Base-by-base conservation (phyloP, 2,329 filamentous ascomycete genomes). In the Penicillium sp. region DNA sequence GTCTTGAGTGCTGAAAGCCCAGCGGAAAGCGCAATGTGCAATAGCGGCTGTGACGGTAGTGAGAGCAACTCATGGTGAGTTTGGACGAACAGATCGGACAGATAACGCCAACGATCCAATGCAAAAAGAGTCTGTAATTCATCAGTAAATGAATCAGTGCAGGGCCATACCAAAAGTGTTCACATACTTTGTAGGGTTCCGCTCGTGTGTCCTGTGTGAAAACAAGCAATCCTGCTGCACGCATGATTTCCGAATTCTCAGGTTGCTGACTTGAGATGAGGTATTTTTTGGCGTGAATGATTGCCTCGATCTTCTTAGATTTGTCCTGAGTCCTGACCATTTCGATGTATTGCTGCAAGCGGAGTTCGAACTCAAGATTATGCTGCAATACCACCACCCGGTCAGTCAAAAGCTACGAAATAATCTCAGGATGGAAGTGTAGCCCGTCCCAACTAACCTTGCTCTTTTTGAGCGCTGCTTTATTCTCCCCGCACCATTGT, bases 1-100 rank as follows among this genome's bases (percentile, higher is more conserved):
- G 93, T 97, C 71, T 99, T 99, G 58, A 99, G 84, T 1, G 93
- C 91, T 0, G 91, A 96, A 9, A 99, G 80, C 7, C 93, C 93
- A 0, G 91, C 90, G 0, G 87, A 89, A 9, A 99, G 81, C 11
- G 93, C 93, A 54, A 95, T 87, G 71, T 97, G 89, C 22, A 99
- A 82, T 14, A 96, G 81, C 0, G 93, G 91, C 16, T 86, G 82
- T 2, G 86, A 79, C 0, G 93, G 91, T 0, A 99, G 81, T 13
- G 85, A 84, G 55, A 95, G 85, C 4, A 99, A 83, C 37, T 79
- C 83, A 75, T 95, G 90, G 72, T 97, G 89, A 1, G 91, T 95
- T 53, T 80, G 77, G 56, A 90, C 82, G 72, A 97, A 99, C 41
- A 92, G 78, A 43, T 84, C 76, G 27, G 91, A 86, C 2, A 99